Evolutionary conservation across 1,139 yeast genomes (phyloP).

Genomic region (Lodderomyces margitis): DNA sequence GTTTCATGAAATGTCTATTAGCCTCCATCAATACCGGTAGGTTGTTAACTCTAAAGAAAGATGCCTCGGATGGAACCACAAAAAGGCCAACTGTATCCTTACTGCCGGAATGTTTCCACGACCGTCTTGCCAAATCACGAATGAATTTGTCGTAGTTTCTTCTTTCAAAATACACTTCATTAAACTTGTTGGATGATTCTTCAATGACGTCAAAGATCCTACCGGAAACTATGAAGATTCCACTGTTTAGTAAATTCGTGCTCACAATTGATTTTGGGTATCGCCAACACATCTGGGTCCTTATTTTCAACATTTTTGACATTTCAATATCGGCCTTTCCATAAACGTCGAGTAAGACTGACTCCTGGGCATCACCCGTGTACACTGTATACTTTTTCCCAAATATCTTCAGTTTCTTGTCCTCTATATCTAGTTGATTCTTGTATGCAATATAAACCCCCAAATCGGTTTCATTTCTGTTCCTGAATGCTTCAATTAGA

Average conservation of each 20-base stretch:
- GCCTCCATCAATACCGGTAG: constrained; percentile 86
- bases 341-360: constrained; percentile 67
- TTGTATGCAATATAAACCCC: constrained; percentile 73
- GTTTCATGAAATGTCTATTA: constrained; percentile 73
- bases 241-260: constrained; percentile 70
- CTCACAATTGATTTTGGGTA: constrained; percentile 77
- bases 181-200: constrained; percentile 30
- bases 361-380: constrained; percentile 46
- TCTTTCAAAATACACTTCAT: constrained; percentile 36
- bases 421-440: constrained; percentile 70
- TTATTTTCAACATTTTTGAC: constrained; percentile 67
- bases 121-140: constrained; percentile 84
- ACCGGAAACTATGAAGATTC: constrained; percentile 72
- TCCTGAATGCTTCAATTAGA: constrained; percentile 79
- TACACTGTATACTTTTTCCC: constrained; percentile 48
- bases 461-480: constrained; percentile 59
- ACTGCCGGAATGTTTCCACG: constrained; percentile 76
- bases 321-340: constrained; percentile 62
- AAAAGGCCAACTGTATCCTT: constrained; percentile 64
- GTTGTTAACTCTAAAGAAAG: constrained; percentile 75
- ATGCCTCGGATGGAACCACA: constrained; percentile 61
- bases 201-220: constrained; percentile 44
- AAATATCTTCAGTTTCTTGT: constrained; percentile 62
- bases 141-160: constrained; percentile 67
- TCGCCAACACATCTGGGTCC: constrained; percentile 90